Evolutionary conservation across 1,284 basidiomycete species (phyloP), one percentile per base, ranked within the genome.

Genomic region (Gymnopus androsaceus): DNA sequence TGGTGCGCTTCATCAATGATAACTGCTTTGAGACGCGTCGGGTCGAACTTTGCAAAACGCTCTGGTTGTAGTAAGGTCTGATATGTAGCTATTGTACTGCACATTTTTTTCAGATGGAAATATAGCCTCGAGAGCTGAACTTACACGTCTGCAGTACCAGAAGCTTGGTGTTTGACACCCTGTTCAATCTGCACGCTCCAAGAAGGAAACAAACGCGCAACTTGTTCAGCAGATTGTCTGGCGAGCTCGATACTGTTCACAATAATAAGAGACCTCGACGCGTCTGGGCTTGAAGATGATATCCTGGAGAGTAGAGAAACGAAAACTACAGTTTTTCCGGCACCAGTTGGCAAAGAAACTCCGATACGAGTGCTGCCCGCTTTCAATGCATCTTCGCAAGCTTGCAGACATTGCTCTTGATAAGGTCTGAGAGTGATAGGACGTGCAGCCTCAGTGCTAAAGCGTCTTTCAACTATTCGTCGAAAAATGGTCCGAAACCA

Each of bases 1-100:
- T 98, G 96, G 67, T 99, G 96, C 0, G 96, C 95, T 71, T 97
- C 94, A 65, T 96, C 94, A 6, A 97, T 82, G 49, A 98, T 88
- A 54, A 98, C 79, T 8, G 89, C 90, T 68, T 94, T 96, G 65
- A 93, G 78, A 27, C 63, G 65, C 8, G 69, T 66, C 1, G 92
- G 88, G 62, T 90, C 77, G 66, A 96, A 98, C 70, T 97, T 98
- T 8, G 77, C 76, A 46, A 97, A 67, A 21, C 96, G 79, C 8
- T 80, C 72, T 1, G 78, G 69, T 49, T 83, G 85, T 14, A 86
- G 76, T 3, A 98, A 75, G 0, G 94, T 96, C 70, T 98, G 95
- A 66, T 94, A 95, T 1, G 95, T 98, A 3, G 94, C 95, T 34
- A 97, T 84, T 0, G 95, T 95, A 7, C 92, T 94, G 55, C 33